These are phyloP conservation scores for Lachancea fermentati DNA, from an alignment of 805 yeast species.

Conservation along the genomic window DNA sequence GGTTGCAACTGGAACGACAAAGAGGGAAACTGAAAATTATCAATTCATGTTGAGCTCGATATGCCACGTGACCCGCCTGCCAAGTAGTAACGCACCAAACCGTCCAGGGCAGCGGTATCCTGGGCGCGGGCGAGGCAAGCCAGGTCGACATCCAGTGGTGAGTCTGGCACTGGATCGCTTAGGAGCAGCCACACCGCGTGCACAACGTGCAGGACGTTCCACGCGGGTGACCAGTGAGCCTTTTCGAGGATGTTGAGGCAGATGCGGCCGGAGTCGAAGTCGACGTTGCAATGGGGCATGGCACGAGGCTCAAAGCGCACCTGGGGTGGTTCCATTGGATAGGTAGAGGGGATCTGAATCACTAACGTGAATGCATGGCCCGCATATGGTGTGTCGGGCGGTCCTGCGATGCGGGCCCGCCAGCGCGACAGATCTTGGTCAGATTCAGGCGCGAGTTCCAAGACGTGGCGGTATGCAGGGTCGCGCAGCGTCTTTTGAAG, in stretches of 20 bases:
- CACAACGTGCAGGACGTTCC: constrained; percentile 52
- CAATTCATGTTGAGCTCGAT: constrained; percentile 4
- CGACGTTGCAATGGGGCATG: constrained; percentile 46
- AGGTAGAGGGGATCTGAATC: constrained; percentile 41
- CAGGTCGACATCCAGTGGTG: constrained; percentile 66
- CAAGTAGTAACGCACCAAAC: constrained; percentile 34
- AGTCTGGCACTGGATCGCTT: constrained; percentile 62
- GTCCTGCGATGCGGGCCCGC: constrained; percentile 48
- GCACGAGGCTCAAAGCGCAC: constrained; percentile 39
- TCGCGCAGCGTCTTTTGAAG: constrained; percentile 5
- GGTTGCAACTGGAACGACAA: no score
- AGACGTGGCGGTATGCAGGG: constrained; percentile 4
- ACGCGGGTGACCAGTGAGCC: constrained; percentile 65
- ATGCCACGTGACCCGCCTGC: constrained; percentile 9
- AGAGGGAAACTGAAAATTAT: no score
- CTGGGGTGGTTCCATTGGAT: constrained; percentile 57
- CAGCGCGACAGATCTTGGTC: constrained; percentile 45
- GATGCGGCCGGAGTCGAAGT: constrained; percentile 56
- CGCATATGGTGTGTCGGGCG: constrained; percentile 46
- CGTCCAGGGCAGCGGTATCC: constrained; percentile 40
- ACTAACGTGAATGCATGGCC: constrained; percentile 47
- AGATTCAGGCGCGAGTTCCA: constrained; percentile 37
- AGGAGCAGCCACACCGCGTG: constrained; percentile 54
- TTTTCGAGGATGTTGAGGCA: constrained; percentile 59
- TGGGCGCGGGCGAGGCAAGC: constrained; percentile 52